Evolutionary conservation across 495 filamentous ascomycete genomes (phyloP), one percentile per base, ranked within the genome.

Genomic region (Staphylotrichum longicolle): DNA sequence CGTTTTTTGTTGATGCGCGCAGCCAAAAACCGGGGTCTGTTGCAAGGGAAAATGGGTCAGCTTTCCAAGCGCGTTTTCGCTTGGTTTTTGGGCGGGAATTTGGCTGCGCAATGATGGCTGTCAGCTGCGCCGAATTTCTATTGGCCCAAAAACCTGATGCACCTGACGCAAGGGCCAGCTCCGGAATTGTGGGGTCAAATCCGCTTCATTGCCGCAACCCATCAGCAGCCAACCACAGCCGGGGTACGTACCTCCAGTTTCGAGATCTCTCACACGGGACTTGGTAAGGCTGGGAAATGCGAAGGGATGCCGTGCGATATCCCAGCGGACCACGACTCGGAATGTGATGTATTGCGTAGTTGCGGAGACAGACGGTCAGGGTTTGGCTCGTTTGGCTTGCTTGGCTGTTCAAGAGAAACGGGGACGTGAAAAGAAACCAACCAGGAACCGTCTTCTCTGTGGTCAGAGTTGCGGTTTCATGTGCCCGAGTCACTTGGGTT

Each of bases 21-120:
- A 35, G 49, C 44, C 61, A 40, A 57, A 67, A 74, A 74, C 70
- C 66, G 65, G 71, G 71, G 68, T 68, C 63, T 60, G 64, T 72
- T 74, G 66, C 66, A 68, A 64, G 47, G 70, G 55, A 61, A 64
- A 69, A 68, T 68, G 68, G 61, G 63, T 58, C 58, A 37, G 53
- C 53, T 58, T 70, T 67, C 44, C 67, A 72, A 70, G 44, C 41
- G 41, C 47, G 61, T 59, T 62, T 61, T 27, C 37, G 37, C 37
- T 39, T 10, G 37, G 64, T 55, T 70, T 27, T 69, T 62, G 46
- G 66, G 58, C 53, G 69, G 54, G 57, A 46, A 60, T 74, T 71
- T 72, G 65, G 69, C 52, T 48, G 54, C 54, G 60, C 62, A 64
- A 48, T 58, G 57, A 65, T 57, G 48, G 52, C 9, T 34, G 56